Base-by-base conservation (phyloP, 1,139 yeast genomes). In the Taphrina deformans region DNA sequence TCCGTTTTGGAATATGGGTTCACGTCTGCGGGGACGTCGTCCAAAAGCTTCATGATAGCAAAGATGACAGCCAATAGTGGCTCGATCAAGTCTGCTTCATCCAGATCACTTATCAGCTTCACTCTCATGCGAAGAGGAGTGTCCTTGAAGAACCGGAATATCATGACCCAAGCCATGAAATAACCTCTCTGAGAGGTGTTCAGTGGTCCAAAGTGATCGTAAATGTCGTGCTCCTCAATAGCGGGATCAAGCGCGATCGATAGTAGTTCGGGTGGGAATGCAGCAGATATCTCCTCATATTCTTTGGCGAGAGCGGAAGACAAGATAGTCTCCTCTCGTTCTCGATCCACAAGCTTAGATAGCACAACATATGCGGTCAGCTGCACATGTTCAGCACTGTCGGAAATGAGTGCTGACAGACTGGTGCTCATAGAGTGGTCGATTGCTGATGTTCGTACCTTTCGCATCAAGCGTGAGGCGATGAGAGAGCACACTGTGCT, bases 91-190 rank as follows among this genome's bases (percentile, higher is more conserved):
- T 80, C 80, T 3, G 77, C 76, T 2, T 80, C 79, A 66, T 80
- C 80, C 65, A 90, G 74, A 69, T 87, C 87, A 29, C 78, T 77
- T 45, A 87, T 80, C 71, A 87, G 88, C 55, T 81, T 79, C 33
- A 45, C 35, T 44, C 62, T 52, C 41, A 65, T 60, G 9, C 64
- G 50, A 14, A 46, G 73, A 6, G 95, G 84, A 5, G 88, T 82
- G 67, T 85, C 85, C 65, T 83, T 81, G 72, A 91, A 88, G 73
- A 85, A 85, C 33, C 77, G 78, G 69, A 88, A 80, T 0, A 88
- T 74, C 65, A 89, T 75, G 66, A 78, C 77, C 96, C 97, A 91
- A 52, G 85, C 78, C 85, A 90, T 85, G 53, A 89, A 72, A 72
- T 83, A 88, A 46, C 76, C 55, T 56, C 72, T 62, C 65, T 67